A percentile compares a stretch with the other conserved stretches of the same genome.
These are phyloP conservation scores for Sugiyamaella japonica DNA, from an alignment of 1,139 yeast genomes.

Conservation along the genomic window DNA sequence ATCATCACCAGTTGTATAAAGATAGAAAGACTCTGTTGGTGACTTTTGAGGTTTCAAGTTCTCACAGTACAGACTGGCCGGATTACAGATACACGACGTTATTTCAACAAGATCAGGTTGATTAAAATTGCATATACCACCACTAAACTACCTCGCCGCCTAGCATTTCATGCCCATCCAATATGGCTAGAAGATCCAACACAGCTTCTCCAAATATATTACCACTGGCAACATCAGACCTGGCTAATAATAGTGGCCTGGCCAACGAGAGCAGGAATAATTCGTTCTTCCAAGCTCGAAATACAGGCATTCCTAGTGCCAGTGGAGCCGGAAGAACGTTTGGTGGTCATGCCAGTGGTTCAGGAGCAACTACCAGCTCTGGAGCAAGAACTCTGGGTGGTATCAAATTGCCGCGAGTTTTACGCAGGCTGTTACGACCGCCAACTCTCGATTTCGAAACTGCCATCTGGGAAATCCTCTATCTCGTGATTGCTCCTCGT, in stretches of 20 bases:
- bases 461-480: constrained; percentile 86
- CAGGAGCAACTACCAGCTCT: not conserved
- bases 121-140: too few species aligned
- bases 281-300: constrained; percentile 19
- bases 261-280: constrained; percentile 6
- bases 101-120: too few species aligned
- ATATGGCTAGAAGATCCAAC: constrained; percentile 19
- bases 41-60: too few species aligned
- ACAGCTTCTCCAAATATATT: constrained; percentile 18
- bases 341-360: constrained; percentile 1
- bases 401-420: constrained; percentile 36
- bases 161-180: not conserved
- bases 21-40: too few species aligned
- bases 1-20: too few species aligned
- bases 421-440: constrained; percentile 60
- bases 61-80: too few species aligned
- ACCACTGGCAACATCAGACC: constrained; percentile 16
- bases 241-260: constrained; percentile 4
- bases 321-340: constrained; percentile 12
- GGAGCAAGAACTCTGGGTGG: constrained; percentile 11
- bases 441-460: constrained; percentile 87
- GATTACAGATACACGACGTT: too few species aligned
- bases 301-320: constrained; percentile 16
- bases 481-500: constrained; percentile 70
- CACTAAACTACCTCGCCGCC: too few species aligned